These are phyloP conservation scores for Podaxis mareebaensis DNA, from an alignment of 768 basidiomycete species.

Conservation along the genomic window DNA sequence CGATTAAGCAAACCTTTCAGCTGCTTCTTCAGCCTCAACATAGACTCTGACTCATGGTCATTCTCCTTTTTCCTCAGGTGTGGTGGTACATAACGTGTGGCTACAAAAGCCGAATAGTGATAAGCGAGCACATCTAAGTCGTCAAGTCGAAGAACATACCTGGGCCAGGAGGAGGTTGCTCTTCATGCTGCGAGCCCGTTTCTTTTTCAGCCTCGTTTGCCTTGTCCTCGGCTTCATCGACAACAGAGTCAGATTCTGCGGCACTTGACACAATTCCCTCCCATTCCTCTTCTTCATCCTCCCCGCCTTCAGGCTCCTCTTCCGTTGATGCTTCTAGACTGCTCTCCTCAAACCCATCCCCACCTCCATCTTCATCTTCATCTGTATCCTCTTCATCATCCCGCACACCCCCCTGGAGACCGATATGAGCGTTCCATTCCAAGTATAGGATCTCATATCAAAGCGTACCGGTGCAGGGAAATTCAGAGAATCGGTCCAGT, in stretches of 20 bases:
- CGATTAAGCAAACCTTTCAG: slow-evolving; percentile 88
- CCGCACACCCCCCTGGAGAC: slow-evolving; percentile 11
- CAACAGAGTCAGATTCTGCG: slow-evolving; percentile 6
- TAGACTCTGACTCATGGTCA: slow-evolving; percentile 34
- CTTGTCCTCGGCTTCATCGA: slow-evolving; percentile 20
- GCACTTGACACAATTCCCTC: slow-evolving; percentile 26
- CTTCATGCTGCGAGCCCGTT: not conserved
- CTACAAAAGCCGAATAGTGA: slow-evolving; percentile 24
- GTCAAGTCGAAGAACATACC: slow-evolving; percentile 9
- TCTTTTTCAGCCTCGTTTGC: slow-evolving; percentile 21
- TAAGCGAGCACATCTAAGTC: slow-evolving; percentile 7
- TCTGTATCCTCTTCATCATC: slow-evolving; percentile 27
- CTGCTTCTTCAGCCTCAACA: slow-evolving; percentile 66
- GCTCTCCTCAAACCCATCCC: slow-evolving; percentile 18
- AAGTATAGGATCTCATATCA: slow-evolving; percentile 13
- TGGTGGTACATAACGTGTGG: slow-evolving; percentile 74
- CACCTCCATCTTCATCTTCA: slow-evolving; percentile 28
- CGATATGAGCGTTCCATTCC: not conserved
- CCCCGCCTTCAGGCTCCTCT: slow-evolving; percentile 21
- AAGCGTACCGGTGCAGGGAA: slow-evolving; percentile 14
- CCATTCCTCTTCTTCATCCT: slow-evolving; percentile 34
- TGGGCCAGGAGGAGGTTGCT: not conserved
- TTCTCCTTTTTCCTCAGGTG: slow-evolving; percentile 54
- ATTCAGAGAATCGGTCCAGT: slow-evolving; percentile 45
- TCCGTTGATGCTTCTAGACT: slow-evolving; percentile 19